Conservation (phyloP, 169 alveolate species). For the Plasmodium malariae region DNA sequence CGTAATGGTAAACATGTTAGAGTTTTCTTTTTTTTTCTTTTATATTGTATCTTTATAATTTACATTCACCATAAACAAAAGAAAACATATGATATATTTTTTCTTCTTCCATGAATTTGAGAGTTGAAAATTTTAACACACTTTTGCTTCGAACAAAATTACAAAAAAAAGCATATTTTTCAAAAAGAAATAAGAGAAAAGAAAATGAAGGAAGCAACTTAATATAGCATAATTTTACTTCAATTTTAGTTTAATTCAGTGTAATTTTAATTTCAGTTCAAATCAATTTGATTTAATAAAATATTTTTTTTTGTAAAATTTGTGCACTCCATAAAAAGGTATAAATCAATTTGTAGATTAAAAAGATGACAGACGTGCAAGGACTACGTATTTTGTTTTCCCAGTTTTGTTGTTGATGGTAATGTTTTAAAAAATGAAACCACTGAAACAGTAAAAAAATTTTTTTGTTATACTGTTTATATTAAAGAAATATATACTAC, state of each 20-base stretch:
- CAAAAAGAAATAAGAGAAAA: neutral
- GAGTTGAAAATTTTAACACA: no score
- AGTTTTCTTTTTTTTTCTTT: neutral
- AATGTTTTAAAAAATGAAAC: neutral
- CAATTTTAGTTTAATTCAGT: no score
- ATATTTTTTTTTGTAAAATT: neutral
- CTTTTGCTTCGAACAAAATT: neutral
- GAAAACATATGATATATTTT: neutral
- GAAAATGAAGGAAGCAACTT: no score
- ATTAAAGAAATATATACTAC: no score
- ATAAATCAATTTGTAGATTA: neutral
- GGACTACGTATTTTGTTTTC: neutral
- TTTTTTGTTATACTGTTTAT: neutral
- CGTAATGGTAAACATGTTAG: neutral
- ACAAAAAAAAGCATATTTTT: no score
- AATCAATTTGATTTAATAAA: no score
- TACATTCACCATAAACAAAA: no score
- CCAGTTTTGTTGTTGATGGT: neutral
- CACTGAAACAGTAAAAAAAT: neutral
- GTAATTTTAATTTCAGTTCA: no score
- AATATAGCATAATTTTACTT: no score
- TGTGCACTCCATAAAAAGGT: neutral
- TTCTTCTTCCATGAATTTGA: no score
- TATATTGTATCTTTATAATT: no score
- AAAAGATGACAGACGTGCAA: neutral